These are phyloP conservation scores for Tephrocybe sp. DNA, from an alignment of 768 basidiomycete species.

Conservation along the genomic window DNA sequence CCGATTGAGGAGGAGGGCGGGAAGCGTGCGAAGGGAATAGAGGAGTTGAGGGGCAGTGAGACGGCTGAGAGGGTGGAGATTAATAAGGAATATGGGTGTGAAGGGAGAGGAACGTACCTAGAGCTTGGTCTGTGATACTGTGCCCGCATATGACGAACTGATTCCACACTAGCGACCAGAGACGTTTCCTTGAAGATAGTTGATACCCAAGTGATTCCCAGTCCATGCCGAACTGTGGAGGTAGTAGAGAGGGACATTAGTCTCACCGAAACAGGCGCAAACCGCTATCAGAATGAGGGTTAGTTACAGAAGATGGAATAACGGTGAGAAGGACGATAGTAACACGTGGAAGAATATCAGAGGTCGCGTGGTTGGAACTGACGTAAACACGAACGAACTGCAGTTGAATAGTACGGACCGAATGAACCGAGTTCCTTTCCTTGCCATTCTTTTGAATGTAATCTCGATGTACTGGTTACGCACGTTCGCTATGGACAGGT, in stretches of 20 bases:
- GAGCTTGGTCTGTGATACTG: conserved; percentile 60
- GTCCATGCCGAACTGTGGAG: conserved; percentile 48
- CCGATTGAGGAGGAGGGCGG: conserved; percentile 73
- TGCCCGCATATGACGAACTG: conserved; percentile 63
- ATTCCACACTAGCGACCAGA: conserved; percentile 73
- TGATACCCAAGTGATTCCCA: conserved; percentile 43
- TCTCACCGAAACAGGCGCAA: conserved; percentile 58
- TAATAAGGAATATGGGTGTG: neutral
- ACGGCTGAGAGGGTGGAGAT: conserved; percentile 45
- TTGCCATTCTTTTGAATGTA: no score
- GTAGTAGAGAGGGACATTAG: conserved; percentile 54
- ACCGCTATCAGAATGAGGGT: conserved; percentile 53
- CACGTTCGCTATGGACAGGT: no score
- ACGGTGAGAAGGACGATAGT: no score
- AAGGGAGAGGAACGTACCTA: conserved; percentile 47
- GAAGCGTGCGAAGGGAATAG: conserved; percentile 62
- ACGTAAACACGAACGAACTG: no score
- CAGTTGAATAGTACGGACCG: no score
- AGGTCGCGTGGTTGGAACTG: no score
- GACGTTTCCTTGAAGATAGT: conserved; percentile 60
- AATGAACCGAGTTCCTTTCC: no score
- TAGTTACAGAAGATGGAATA: no score
- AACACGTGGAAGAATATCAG: no score
- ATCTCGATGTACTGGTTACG: no score
- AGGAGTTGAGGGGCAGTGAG: conserved; percentile 52